Evolutionary conservation across 2,329 filamentous ascomycete species (phyloP), one percentile per base, ranked within the genome.

Genomic region (Penicillium sp.): DNA sequence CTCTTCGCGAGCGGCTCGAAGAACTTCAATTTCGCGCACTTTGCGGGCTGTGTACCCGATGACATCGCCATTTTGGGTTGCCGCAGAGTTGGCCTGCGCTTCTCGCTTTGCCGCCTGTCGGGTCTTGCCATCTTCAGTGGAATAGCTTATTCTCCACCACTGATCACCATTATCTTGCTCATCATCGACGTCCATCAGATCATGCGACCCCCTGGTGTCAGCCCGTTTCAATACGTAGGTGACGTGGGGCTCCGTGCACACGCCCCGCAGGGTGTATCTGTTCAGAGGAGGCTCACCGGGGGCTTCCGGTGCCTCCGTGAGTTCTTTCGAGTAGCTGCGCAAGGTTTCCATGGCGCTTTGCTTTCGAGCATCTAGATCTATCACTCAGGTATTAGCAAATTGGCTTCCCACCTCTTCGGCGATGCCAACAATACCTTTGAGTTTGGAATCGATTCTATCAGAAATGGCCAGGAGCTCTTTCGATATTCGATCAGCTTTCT

Each of bases 101-200:
- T 63, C 62, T 56, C 37, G 52, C 61, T 66, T 73, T 66, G 58
- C 62, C 9, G 69, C 68, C 61, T 70, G 70, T 31, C 70, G 69
- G 35, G 72, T 72, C 56, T 75, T 78, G 44, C 73, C 73, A 63
- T 79, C 77, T 6, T 76, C 75, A 22, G 73, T 72, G 6, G 80
- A 78, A 66, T 81, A 84, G 58, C 81, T 81, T 59, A 83, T 78
- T 35, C 82, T 81, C 83, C 83, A 85, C 83, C 83, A 85, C 63
- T 83, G 78, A 71, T 78, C 80, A 47, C 73, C 70, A n/a, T 64
- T 52, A 27, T 63, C 60, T 35, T 66, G 64, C 16, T 61, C 60
- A 6, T 58, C 63, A 31, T 70, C 67, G 22, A 73, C 64, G 50
- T 77, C 72, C 51, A 73, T 73, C 46, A 63, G 63, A 62, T 69